Conservation (phyloP, 306 rosid species). For the Senna tora region DNA sequence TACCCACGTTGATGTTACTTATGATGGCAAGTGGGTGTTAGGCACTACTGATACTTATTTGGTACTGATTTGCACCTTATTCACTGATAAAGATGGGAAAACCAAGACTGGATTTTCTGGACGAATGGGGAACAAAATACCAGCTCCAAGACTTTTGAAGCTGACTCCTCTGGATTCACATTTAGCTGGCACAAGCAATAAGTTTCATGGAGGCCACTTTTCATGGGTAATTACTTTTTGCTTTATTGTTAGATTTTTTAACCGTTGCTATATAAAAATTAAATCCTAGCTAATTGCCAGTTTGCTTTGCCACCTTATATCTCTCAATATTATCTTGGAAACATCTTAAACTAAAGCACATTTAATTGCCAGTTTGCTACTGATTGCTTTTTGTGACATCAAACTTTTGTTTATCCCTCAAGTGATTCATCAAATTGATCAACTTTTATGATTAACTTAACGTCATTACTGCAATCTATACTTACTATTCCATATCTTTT, state of each 20-base stretch:
- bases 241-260: constrained; percentile 21
- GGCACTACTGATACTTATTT: constrained; percentile 84
- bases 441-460: constrained; percentile 11
- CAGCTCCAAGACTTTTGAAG: constrained; percentile 90
- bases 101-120: constrained; percentile 87
- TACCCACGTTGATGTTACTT: constrained; percentile 86
- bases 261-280: background rate
- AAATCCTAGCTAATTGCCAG: background rate
- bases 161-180: constrained; percentile 88
- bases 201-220: constrained; percentile 89
- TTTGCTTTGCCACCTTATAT: constrained; percentile 16
- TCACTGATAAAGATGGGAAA: constrained; percentile 88
- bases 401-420: background rate
- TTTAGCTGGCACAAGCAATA: constrained; percentile 79
- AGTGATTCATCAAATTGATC: constrained; percentile 6
- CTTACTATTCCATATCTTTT: background rate
- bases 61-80: constrained; percentile 82
- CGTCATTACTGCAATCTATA: constrained; percentile 1
- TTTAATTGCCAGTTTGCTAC: constrained; percentile 19
- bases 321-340: constrained; percentile 9
- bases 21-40: constrained; percentile 88
- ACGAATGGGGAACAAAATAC: constrained; percentile 83
- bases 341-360: constrained; percentile 2
- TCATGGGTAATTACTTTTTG: constrained; percentile 73
- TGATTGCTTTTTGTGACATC: constrained; percentile 14